Evolutionary conservation across 1,284 basidiomycete species (phyloP), one percentile per base, ranked within the genome.

Genomic region (Exobasidium cylindrosporum): DNA sequence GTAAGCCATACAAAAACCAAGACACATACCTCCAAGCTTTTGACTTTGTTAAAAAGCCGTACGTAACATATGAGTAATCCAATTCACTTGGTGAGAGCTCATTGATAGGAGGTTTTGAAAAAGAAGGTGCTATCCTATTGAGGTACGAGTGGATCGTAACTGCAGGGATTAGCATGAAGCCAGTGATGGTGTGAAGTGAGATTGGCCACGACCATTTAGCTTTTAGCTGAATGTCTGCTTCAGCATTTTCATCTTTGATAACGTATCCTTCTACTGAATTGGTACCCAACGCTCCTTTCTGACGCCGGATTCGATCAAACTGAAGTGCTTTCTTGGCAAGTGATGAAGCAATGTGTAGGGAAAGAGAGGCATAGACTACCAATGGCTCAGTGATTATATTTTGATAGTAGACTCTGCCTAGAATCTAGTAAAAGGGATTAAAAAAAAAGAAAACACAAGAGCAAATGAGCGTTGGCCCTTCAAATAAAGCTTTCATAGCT

Each of bases 361-460:
- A 64, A 0, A 78, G 24, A 2, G 68, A 43, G 0, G 62, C 60
- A 71, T 72, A 77, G 17, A 78, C 59, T 7, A 74, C n/a, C 6
- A 61, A 43, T 7, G 67, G 68, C 59, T 78, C 76, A 3, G 70
- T 61, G 32, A 68, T 4, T 1, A 57, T 53, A 31, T 64, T 69
- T 60, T 76, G 74, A 55, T 78, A 78, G 44, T 65, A 73, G 17
- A 74, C 74, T 21, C 76, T 60, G 0, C 74, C 74, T 2, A 78
- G 65, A 45, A 78, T 52, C 76, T 73, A 43, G n/a, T n/a, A n/a
- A 7, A 21, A 10, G 14, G 30, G 17, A 30, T 11, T 5, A 53
- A 5, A 28, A 26, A 21, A 2, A 14, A 60, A 21, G 21, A 40
- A n/a, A 21, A 4, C 6, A 6, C 31, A 23, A n/a, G n/a, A n/a